Conservation (phyloP, 1,284 basidiomycete genomes). For the Ceratobasidium sp. region DNA sequence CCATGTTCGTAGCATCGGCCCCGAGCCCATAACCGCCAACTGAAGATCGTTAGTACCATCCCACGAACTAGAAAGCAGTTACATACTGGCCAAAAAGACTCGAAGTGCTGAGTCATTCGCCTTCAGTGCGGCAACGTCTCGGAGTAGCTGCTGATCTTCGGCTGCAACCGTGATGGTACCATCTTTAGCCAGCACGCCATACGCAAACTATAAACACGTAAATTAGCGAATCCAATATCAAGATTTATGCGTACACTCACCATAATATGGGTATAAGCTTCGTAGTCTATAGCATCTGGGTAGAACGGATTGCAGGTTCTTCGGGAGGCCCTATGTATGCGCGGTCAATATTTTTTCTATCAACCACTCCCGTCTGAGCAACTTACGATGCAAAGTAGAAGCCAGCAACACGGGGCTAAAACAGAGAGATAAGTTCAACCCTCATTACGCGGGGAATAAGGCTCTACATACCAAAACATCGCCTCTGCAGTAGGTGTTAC, state of each 20-base stretch:
- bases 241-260: neutral
- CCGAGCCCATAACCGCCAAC: conserved; percentile 46
- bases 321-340: conserved; percentile 14
- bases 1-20: conserved; percentile 28
- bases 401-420: conserved; percentile 33
- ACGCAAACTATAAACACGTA: conserved; percentile 24
- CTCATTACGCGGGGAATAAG: neutral
- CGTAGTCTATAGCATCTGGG: conserved; percentile 22
- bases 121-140: conserved; percentile 31
- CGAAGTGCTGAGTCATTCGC: conserved; percentile 4
- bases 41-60: neutral
- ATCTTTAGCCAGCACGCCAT: conserved; percentile 32
- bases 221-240: neutral
- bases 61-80: too few relatives aligned
- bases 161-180: conserved; percentile 43
- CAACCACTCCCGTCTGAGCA: too few relatives aligned
- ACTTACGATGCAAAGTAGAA: conserved; percentile 44
- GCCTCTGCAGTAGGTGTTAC: conserved; percentile 35
- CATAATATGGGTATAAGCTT: conserved; percentile 33
- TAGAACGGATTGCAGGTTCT: conserved; percentile 33
- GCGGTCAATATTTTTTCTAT: neutral
- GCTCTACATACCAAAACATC: conserved; percentile 6
- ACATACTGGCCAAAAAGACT: conserved; percentile 42
- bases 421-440: neutral
- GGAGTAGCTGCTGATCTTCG: conserved; percentile 27